These are phyloP conservation scores for Xylariaceae sp. DNA, from an alignment of 2,329 filamentous ascomycete species.

Conservation along the genomic window DNA sequence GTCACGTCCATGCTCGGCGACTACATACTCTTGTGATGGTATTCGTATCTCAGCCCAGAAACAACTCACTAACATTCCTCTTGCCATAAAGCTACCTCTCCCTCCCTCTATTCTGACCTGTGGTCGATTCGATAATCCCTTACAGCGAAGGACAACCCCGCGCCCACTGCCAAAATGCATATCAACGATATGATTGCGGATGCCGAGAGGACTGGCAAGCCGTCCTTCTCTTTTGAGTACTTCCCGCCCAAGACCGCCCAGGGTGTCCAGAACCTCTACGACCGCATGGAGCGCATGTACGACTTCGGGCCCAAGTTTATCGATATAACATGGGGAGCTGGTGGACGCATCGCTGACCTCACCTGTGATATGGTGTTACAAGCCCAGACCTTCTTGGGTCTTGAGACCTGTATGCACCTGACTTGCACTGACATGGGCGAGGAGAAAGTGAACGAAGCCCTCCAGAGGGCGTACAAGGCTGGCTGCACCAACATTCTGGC, in stretches of 20 bases:
- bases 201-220: constrained; percentile 69
- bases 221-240: constrained; percentile 98
- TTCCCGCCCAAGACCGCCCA: constrained; percentile 97
- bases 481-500: constrained; percentile 97
- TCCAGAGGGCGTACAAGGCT: constrained; percentile 83
- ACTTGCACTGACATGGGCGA: constrained; percentile 98
- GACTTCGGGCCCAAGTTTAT: constrained; percentile 90
- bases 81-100: not conserved
- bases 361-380: constrained; percentile 98
- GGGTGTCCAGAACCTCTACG: constrained; percentile 98
- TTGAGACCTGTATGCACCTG: constrained; percentile 98
- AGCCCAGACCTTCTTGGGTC: constrained; percentile 87
- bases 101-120: constrained; percentile 5
- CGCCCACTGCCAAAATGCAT: constrained; percentile 65
- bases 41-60: not conserved
- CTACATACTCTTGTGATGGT: not conserved
- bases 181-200: constrained; percentile 87
- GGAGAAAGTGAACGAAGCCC: constrained; percentile 83
- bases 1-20: not conserved
- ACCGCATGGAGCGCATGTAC: constrained; percentile 99
- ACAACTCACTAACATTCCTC: constrained; percentile 8
- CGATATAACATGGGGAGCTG: constrained; percentile 97
- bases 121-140: not conserved
- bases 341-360: constrained; percentile 81
- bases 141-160: not conserved